Base-by-base conservation (phyloP, 192 early-diverging fungal genomes). In the Gaertneriomyces semiglobifer region DNA sequence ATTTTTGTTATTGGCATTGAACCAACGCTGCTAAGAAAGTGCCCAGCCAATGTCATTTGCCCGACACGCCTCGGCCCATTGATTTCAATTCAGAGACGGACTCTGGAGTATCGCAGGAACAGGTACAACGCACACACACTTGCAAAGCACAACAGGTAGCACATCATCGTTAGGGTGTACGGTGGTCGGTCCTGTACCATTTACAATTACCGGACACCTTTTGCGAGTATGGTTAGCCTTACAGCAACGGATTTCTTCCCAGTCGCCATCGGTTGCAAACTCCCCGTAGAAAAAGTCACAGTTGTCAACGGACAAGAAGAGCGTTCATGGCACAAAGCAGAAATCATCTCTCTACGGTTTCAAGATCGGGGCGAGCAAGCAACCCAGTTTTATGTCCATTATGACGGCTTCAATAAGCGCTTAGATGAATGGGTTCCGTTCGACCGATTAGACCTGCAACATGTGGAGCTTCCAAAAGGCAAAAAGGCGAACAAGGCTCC, bases 401-500 rank as follows among this genome's bases (percentile, higher is more conserved):
- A 94, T 68, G 85, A 94, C 5, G 89, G 92, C 58, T 98, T 92
- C 79, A 99, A 99, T 85, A 99, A 99, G 74, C 92, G 97, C 16
- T 79, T 99, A 55, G 97, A 99, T 79, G 94, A 96, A 73, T 98
- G 95, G 97, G 91, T 99, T 5, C 41, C 68, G 8, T 51, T 61
- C 41, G 6, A 25, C 6, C n/a, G 61, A 6, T 65, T 75, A 20
- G 51, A 70, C 44, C 43, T 75, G 7, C 18, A 7, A 48, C 9
- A 75, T 11, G 65, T 71, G 42, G 65, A 75, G 56, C 62, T 57
- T 41, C 53, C 69, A 8, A 68, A 67, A 20, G 53, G 47, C 10
- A 75, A 71, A 47, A 69, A 66, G 44, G 72, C 43, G n/a, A 48
- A 42, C 8, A 74, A 69, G 16, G 71, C 11, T 63, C 51, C 14